Evolutionary conservation across 495 filamentous ascomycete species (phyloP).

Genomic region (Neurospora sp.): DNA sequence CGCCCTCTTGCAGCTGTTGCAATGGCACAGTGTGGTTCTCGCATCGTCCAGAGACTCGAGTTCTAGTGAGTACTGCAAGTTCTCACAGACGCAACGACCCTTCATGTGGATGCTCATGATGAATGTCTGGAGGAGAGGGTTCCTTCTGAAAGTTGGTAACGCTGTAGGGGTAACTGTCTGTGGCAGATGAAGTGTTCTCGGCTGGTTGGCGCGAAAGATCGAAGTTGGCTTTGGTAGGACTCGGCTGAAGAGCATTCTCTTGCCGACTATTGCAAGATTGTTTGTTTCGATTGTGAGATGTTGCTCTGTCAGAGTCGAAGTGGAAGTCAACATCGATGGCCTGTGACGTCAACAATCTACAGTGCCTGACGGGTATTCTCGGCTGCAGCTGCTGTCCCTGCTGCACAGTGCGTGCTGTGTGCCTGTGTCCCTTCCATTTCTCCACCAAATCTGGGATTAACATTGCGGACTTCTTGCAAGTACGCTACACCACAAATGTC

Average conservation of each 20-base stretch:
- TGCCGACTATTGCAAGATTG: not conserved
- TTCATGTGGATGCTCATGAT: conserved; percentile 11
- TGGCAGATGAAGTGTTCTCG: not conserved
- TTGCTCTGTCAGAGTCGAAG: not conserved
- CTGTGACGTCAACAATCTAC: not conserved
- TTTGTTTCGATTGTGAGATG: not conserved
- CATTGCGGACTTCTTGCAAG: not conserved
- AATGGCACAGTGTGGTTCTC: conserved; percentile 56
- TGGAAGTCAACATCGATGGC: not conserved
- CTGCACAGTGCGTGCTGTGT: not conserved
- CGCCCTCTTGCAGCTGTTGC: conserved; percentile 51
- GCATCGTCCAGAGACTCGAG: conserved; percentile 28
- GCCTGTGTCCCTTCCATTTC: not conserved
- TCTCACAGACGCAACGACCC: conserved; percentile 14
- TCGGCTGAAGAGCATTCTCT: not conserved
- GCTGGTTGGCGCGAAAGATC: not conserved
- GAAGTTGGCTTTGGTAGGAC: not conserved
- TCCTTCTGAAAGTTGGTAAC: not conserved
- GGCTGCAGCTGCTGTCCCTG: not conserved
- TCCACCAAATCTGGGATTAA: not conserved
- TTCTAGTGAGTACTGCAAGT: conserved; percentile 10
- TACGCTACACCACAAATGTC: not conserved
- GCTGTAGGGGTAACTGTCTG: not conserved
- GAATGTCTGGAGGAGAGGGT: not conserved
- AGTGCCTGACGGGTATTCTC: not conserved